Percentiles rank a stretch among this genome's conserved stretches.
These are phyloP conservation scores for Cyanidiococcus yangmingshanensis DNA, from an alignment of 23 red algal genomes.

Conservation along the genomic window DNA sequence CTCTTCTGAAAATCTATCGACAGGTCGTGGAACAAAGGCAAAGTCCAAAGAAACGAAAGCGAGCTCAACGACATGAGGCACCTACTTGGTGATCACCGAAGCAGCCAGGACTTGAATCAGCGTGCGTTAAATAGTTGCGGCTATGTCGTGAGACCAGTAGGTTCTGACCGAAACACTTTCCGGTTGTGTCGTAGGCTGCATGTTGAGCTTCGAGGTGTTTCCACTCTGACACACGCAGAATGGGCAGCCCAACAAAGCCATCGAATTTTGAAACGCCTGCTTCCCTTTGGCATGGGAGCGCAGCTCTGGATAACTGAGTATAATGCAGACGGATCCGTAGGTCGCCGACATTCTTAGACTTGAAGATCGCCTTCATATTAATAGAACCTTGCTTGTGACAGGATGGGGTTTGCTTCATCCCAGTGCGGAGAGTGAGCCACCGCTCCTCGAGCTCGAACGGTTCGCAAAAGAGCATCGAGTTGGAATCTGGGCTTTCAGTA, in stretches of 20 bases:
- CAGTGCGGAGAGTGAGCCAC: background rate
- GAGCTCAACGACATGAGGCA: background rate
- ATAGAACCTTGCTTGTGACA: background rate
- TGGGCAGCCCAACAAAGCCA: background rate
- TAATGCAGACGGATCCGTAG: background rate
- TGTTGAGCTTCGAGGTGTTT: background rate
- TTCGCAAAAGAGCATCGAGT: background rate
- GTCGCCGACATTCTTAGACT: background rate
- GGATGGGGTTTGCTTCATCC: background rate
- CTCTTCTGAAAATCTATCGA: background rate
- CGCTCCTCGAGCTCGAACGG: background rate
- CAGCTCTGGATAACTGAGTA: conserved; percentile 5
- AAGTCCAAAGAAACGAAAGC: background rate
- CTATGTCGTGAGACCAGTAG: background rate
- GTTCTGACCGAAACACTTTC: background rate
- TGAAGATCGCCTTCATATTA: conserved; percentile 3
- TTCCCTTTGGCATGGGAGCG: background rate
- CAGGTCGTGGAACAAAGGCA: background rate
- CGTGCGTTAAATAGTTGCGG: background rate
- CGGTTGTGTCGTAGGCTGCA: background rate
- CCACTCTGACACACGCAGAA: background rate
- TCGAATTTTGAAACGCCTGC: background rate
- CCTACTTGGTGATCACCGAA: too few relatives aligned
- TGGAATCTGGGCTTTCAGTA: background rate
- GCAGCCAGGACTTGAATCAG: background rate